Conservation (phyloP, 306 rosid genomes). For the Vicia sativa region DNA sequence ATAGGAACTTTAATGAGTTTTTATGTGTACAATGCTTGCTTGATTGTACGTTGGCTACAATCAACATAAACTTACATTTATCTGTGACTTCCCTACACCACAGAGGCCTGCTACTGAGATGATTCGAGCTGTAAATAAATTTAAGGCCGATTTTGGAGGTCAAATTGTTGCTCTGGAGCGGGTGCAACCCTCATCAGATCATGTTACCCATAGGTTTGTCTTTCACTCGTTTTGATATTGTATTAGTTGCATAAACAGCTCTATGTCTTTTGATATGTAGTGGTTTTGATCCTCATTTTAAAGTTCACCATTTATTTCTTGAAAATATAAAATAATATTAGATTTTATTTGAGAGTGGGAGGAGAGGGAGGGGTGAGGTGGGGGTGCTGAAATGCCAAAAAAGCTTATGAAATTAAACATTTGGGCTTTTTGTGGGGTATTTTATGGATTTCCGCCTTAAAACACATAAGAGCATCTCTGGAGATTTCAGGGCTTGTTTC, state of each 20-base stretch:
- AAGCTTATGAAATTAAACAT: not conserved
- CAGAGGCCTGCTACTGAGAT: conserved; percentile 84
- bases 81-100: conserved; percentile 20
- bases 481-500: conserved; percentile 1
- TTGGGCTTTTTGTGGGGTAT: not conserved
- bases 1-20: conserved; percentile 20
- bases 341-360: not conserved
- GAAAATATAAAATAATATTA: not conserved
- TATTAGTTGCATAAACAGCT: not conserved
- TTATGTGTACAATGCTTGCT: conserved; percentile 9
- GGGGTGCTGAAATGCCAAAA: not conserved
- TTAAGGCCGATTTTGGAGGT: conserved; percentile 91
- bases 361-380: not conserved
- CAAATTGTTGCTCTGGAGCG: conserved; percentile 89
- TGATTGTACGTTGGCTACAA: conserved; percentile 31
- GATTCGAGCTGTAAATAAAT: conserved; percentile 91
- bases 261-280: conserved; percentile 20
- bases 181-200: conserved; percentile 97
- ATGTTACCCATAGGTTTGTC: conserved; percentile 87
- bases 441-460: conserved; percentile 10
- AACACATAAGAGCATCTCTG: not conserved
- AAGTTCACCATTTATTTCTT: not conserved
- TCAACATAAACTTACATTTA: conserved; percentile 24
- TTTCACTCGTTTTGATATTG: conserved; percentile 11
- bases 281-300: conserved; percentile 11